Evolutionary conservation across 352 stramenopile genomes (phyloP).

Genomic region (Achlya hypogyna): DNA sequence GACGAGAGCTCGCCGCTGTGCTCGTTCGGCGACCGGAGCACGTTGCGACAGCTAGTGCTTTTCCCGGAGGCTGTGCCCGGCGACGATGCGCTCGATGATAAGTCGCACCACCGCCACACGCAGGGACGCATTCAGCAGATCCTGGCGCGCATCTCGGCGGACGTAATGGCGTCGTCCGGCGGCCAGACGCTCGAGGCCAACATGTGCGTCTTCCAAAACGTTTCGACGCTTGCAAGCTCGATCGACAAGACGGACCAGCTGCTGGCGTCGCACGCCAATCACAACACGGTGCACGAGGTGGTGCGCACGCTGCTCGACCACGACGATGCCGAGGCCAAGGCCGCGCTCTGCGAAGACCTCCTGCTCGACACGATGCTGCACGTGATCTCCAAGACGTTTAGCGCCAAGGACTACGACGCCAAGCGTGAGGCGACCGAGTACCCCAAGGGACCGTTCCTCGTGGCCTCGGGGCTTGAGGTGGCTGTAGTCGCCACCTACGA

Average conservation of each 20-base stretch:
- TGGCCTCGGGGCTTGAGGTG: conserved; percentile 63
- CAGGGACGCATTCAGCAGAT: conserved; percentile 48
- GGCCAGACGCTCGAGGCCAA: conserved; percentile 43
- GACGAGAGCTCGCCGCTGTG: conserved; percentile 35
- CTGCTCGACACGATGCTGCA: conserved; percentile 73
- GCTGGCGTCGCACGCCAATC: neutral
- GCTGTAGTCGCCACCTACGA: conserved; percentile 71
- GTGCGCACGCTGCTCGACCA: conserved; percentile 23
- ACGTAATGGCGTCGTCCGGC: conserved; percentile 33
- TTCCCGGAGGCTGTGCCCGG: conserved; percentile 23
- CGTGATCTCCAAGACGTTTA: conserved; percentile 58
- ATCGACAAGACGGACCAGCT: conserved; percentile 29
- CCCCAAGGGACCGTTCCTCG: conserved; percentile 59
- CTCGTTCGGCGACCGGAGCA: conserved; percentile 47
- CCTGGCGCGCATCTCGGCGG: conserved; percentile 36
- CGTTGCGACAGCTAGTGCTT: conserved; percentile 60
- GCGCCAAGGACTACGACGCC: conserved; percentile 40
- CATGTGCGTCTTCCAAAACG: conserved; percentile 35
- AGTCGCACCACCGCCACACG: conserved; percentile 22
- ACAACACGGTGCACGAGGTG: conserved; percentile 19
- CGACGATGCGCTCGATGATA: conserved; percentile 3
- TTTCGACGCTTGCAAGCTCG: conserved; percentile 42
- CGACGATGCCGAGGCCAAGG: conserved; percentile 9
- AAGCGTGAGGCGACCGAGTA: conserved; percentile 37
- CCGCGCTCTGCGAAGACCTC: conserved; percentile 44